Evolutionary conservation across 225 moss, liverwort and hornwort species (phyloP).

Genomic region (Pleurozium schreberi): DNA sequence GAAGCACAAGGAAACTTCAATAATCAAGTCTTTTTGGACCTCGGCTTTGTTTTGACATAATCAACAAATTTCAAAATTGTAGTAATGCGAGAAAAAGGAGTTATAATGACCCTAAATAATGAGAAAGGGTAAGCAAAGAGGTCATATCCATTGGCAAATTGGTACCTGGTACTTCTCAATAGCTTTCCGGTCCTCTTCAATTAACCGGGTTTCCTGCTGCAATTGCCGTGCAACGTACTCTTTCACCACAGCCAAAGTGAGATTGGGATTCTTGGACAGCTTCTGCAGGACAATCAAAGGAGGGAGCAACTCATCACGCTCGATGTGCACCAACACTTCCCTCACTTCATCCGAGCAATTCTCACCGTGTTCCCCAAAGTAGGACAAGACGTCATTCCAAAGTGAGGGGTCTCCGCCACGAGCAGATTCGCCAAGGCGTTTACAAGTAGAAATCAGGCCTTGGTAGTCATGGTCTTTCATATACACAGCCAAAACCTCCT

Average conservation of each 20-base stretch:
- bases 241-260: constrained; percentile 86
- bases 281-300: constrained; percentile 89
- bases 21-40: not conserved
- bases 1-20: not conserved
- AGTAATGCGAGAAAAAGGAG: not conserved
- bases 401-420: constrained; percentile 84
- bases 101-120: not conserved
- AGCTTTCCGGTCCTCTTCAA: constrained; percentile 92
- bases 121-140: not conserved
- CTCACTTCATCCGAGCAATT: constrained; percentile 94
- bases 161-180: constrained; percentile 92
- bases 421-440: constrained; percentile 82
- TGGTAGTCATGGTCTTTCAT: constrained; percentile 94
- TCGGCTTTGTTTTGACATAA: not conserved
- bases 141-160: not conserved
- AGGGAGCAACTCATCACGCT: constrained; percentile 83
- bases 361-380: constrained; percentile 91
- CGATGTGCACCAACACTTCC: constrained; percentile 78
- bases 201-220: constrained; percentile 73
- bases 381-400: constrained; percentile 88
- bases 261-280: constrained; percentile 76
- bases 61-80: not conserved
- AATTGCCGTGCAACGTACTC: constrained; percentile 88
- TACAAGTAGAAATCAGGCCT: constrained; percentile 89
- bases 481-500: constrained; percentile 87